Conservation (phyloP, 2,329 filamentous ascomycete genomes). For the Pleurostoma richardsiae region DNA sequence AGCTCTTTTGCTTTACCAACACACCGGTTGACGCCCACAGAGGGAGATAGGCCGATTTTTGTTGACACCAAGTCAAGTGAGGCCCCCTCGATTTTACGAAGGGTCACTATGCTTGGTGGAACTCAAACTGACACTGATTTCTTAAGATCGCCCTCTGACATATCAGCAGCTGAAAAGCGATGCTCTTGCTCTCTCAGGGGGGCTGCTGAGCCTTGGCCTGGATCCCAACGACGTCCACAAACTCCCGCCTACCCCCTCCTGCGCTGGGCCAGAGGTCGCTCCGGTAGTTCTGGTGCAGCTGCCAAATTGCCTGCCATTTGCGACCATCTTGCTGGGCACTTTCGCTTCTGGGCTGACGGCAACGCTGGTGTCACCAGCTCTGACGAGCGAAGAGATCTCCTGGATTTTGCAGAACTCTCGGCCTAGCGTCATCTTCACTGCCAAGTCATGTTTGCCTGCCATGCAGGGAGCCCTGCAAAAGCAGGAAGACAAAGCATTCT, state of each 20-base stretch:
- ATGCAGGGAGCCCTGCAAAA: slow-evolving; percentile 26
- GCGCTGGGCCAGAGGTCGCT: slow-evolving; percentile 28
- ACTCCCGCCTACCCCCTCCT: slow-evolving; percentile 32
- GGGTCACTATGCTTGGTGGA: not conserved
- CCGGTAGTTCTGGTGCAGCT: slow-evolving; percentile 36
- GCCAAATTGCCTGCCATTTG: slow-evolving; percentile 34
- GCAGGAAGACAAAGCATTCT: slow-evolving; percentile 25
- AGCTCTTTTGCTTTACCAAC: slow-evolving; percentile 19
- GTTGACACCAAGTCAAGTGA: slow-evolving; percentile 33
- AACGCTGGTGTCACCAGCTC: slow-evolving; percentile 31
- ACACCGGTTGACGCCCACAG: slow-evolving; percentile 24
- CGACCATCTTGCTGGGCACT: slow-evolving; percentile 26
- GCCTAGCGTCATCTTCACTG: slow-evolving; percentile 29
- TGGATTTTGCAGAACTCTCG: slow-evolving; percentile 36
- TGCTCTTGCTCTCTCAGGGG: slow-evolving; percentile 27
- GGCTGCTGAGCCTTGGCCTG: slow-evolving; percentile 27
- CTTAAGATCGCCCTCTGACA: slow-evolving; percentile 27
- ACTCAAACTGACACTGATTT: slow-evolving; percentile 1
- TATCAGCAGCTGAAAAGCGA: slow-evolving; percentile 25
- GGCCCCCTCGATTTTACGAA: slow-evolving; percentile 5
- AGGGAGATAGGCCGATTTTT: slow-evolving; percentile 27
- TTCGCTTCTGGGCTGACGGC: slow-evolving; percentile 33
- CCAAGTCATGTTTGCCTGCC: slow-evolving; percentile 20
- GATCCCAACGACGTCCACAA: slow-evolving; percentile 23
- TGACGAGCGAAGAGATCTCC: slow-evolving; percentile 30